Percentiles rank a stretch among this genome's conserved stretches.
Conservation (phyloP, 306 rosid species). For the Sphenostylis stenocarpa region DNA sequence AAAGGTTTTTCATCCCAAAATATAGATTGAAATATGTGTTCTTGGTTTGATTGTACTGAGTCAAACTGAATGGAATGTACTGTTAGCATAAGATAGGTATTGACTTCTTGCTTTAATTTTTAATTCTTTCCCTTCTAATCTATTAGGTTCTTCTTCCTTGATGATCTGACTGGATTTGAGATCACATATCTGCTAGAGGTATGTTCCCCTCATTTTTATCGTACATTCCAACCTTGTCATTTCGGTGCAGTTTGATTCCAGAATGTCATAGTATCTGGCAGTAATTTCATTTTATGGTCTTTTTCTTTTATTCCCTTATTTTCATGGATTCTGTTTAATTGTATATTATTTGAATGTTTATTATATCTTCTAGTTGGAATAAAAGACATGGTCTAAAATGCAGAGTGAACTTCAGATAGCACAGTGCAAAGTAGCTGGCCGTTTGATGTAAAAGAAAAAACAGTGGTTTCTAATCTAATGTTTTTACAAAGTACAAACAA, state of each 20-base stretch:
- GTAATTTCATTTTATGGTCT: not conserved
- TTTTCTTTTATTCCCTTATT: constrained; percentile 15
- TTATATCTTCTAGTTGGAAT: constrained; percentile 3
- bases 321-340: constrained; percentile 2
- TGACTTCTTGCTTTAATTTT: not conserved
- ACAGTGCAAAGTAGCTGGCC: not conserved
- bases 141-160: constrained; percentile 89
- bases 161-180: constrained; percentile 88
- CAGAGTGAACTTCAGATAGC: not conserved
- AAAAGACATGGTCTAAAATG: not conserved
- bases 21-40: not conserved
- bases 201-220: constrained; percentile 2
- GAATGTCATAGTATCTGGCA: constrained; percentile 1
- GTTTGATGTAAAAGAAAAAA: not conserved
- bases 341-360: not conserved
- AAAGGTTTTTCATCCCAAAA: not conserved
- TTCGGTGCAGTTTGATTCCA: constrained; percentile 21
- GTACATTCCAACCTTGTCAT: constrained; percentile 14
- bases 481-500: not conserved
- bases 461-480: not conserved
- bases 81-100: not conserved
- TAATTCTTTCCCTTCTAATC: not conserved
- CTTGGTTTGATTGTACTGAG: no score
- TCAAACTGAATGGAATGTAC: constrained; percentile 5
- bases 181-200: constrained; percentile 85